Conservation (phyloP, 2,329 filamentous ascomycete species). For the Uncinocarpus reesii region DNA sequence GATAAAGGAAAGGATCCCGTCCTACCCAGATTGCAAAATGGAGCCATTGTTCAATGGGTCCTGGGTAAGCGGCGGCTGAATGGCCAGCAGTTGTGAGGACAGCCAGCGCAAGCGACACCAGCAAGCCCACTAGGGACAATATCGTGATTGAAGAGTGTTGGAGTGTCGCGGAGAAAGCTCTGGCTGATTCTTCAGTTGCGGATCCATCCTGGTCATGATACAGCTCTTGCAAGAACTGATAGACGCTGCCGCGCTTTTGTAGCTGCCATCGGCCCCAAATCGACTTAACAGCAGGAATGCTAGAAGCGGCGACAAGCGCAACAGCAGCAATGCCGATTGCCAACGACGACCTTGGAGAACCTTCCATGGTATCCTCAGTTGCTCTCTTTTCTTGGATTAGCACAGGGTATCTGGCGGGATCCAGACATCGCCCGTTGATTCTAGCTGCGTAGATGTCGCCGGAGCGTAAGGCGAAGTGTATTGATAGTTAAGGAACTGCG, state of each 20-base stretch:
- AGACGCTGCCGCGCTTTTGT: conserved; percentile 14
- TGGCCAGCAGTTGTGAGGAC: conserved; percentile 42
- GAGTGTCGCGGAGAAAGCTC: conserved; percentile 51
- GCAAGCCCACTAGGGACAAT: conserved; percentile 46
- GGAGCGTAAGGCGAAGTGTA: too few species aligned
- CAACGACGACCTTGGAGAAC: conserved; percentile 3
- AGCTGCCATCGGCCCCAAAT: conserved; percentile 12
- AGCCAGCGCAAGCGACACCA: conserved; percentile 47
- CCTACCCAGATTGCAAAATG: conserved; percentile 54
- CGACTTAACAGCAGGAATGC: conserved; percentile 12
- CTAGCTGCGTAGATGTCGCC: too few species aligned
- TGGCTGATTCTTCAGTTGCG: conserved; percentile 53
- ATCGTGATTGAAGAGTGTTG: conserved; percentile 48
- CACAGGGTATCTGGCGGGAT: too few species aligned
- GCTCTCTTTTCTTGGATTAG: background rate
- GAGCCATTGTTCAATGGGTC: conserved; percentile 49
- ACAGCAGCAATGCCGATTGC: conserved; percentile 6
- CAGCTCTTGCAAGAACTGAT: conserved; percentile 25
- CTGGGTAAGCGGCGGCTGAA: conserved; percentile 13
- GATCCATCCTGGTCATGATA: conserved; percentile 63
- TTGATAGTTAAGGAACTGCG: too few species aligned
- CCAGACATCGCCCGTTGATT: too few species aligned
- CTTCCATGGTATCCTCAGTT: conserved; percentile 4
- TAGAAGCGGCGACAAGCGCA: conserved; percentile 1
- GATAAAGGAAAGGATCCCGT: conserved; percentile 11